Percentiles rank a stretch among this genome's conserved stretches.
Conservation (phyloP, 768 basidiomycete genomes). For the Trametes villosa region DNA sequence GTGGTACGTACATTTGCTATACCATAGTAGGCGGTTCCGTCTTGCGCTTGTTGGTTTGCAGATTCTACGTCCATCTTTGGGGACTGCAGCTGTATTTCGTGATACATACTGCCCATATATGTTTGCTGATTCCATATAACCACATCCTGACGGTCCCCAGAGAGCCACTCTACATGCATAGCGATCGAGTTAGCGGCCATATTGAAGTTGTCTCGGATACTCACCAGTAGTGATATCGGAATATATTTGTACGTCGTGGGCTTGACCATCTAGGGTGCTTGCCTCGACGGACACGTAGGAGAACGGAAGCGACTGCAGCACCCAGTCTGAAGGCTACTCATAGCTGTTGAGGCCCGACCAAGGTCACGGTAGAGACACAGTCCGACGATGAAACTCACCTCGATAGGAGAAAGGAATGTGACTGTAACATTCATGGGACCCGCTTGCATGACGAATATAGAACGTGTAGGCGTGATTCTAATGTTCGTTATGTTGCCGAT, state of each 20-base stretch:
- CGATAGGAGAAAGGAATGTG: conserved; percentile 45
- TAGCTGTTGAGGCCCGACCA: background rate
- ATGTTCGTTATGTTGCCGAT: conserved; percentile 27
- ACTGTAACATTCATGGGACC: conserved; percentile 42
- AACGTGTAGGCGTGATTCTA: conserved; percentile 41
- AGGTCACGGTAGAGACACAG: background rate
- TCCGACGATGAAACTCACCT: conserved; percentile 36
- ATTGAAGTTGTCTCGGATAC: too few relatives aligned
- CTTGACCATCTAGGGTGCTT: conserved; percentile 34
- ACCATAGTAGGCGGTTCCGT: conserved; percentile 18
- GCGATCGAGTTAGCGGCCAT: too few relatives aligned
- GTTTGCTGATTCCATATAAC: conserved; percentile 17
- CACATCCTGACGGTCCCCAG: background rate
- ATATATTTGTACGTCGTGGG: conserved; percentile 43
- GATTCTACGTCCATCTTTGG: conserved; percentile 4
- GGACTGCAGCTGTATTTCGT: conserved; percentile 11
- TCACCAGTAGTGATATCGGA: conserved; percentile 46
- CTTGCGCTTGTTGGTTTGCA: conserved; percentile 12
- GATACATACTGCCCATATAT: conserved; percentile 12
- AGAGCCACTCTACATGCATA: conserved; percentile 19
- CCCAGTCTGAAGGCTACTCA: conserved; percentile 39
- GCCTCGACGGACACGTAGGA: conserved; percentile 41
- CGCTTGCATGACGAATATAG: conserved; percentile 37
- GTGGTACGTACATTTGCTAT: conserved; percentile 14
- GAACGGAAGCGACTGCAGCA: conserved; percentile 46